Evolutionary conservation across 1,139 yeast genomes (phyloP).

Genomic region (Komagataea norvegica): DNA sequence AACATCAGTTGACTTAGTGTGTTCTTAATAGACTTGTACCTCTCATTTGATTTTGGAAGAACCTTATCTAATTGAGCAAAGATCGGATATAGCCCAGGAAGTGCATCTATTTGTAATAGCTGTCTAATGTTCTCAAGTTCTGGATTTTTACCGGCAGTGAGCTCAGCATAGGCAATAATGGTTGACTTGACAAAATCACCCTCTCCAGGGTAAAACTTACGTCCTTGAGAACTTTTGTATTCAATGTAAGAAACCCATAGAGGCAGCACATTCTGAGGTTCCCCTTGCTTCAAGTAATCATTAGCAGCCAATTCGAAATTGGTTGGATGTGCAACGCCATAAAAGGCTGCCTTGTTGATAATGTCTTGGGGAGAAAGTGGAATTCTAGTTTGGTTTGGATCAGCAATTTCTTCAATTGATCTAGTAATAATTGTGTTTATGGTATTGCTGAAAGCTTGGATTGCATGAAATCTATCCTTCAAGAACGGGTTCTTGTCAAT

Average conservation of each 20-base stretch:
- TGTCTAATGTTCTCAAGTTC: constrained; percentile 5
- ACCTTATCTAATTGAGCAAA: background rate
- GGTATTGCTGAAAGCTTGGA: background rate
- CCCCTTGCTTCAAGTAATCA: constrained; percentile 14
- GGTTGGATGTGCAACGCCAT: constrained; percentile 13
- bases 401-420: constrained; percentile 16
- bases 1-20: constrained; percentile 4
- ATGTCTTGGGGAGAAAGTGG: constrained; percentile 21
- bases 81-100: constrained; percentile 3
- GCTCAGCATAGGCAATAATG: constrained; percentile 8
- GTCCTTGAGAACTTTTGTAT: constrained; percentile 9
- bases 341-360: constrained; percentile 16
- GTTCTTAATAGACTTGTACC: constrained; percentile 5
- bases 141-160: constrained; percentile 4
- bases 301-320: constrained; percentile 13
- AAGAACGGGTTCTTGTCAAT: constrained; percentile 7
- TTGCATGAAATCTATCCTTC: constrained; percentile 2
- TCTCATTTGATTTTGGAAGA: constrained; percentile 7
- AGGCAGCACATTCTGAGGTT: constrained; percentile 13
- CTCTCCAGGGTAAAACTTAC: background rate
- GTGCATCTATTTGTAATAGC: constrained; percentile 4
- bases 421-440: constrained; percentile 9
- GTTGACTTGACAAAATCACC: background rate
- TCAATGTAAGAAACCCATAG: constrained; percentile 25
- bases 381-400: constrained; percentile 12